Percentiles rank a stretch among this genome's conserved stretches.
phyloP scores from a whole-genome alignment of 176 grass and related monocot genomes.

The Carex littledalei region DNA sequence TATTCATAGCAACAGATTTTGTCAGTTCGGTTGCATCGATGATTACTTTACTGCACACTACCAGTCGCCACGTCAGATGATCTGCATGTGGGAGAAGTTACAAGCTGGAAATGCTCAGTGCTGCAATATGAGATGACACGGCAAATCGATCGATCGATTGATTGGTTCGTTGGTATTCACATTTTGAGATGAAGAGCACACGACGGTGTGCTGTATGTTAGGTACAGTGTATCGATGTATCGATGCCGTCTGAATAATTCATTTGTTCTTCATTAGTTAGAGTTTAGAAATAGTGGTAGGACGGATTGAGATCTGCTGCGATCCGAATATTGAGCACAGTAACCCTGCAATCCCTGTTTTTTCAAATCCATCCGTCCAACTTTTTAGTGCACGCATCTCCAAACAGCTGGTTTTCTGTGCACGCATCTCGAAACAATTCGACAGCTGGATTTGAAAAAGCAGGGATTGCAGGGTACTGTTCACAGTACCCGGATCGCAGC shows the following conservation, averaged over 20 bases:
- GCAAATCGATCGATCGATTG: conserved; percentile 1
- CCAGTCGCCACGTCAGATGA: conserved; percentile 81
- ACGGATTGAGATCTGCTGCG: too few relatives aligned
- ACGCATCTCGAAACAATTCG: too few relatives aligned
- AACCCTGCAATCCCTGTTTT: too few relatives aligned
- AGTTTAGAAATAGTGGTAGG: background rate
- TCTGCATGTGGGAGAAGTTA: conserved; percentile 80
- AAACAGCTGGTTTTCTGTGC: too few relatives aligned
- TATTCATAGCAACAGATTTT: conserved; percentile 55
- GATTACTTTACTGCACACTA: conserved; percentile 81
- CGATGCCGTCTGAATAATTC: background rate
- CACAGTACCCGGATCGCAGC: too few relatives aligned
- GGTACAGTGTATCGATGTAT: background rate
- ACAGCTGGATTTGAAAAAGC: too few relatives aligned
- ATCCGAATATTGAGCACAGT: too few relatives aligned
- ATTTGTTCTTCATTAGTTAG: conserved; percentile 2
- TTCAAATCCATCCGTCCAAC: too few relatives aligned
- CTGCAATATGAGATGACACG: conserved; percentile 65
- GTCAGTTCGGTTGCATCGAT: conserved; percentile 70
- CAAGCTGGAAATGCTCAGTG: conserved; percentile 50
- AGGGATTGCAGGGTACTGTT: too few relatives aligned
- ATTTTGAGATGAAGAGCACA: conserved; percentile 16
- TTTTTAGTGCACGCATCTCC: too few relatives aligned
- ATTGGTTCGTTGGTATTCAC: background rate
- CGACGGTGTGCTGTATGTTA: background rate